Base-by-base conservation (phyloP, 495 filamentous ascomycete genomes). In the Aspergillus heteromorphus region DNA sequence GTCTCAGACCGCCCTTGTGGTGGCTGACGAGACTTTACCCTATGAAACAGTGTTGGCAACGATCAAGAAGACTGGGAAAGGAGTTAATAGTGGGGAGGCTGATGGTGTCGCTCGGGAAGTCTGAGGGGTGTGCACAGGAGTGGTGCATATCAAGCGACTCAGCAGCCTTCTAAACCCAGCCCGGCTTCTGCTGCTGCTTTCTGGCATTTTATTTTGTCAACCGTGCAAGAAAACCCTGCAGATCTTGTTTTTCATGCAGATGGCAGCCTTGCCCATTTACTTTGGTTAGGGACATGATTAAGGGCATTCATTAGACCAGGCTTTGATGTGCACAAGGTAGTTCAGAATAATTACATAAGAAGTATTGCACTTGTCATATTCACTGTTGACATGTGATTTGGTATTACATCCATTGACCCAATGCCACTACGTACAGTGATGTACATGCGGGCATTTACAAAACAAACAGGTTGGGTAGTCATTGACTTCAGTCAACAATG, bases 61-160 rank as follows among this genome's bases (percentile, higher is more conserved):
- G 53, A 97, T 98, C 65, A 84, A 85, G 81, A 97, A 97, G 82
- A 97, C 93, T 2, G 92, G 91, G 27, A 98, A 97, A 83, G 83
- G 82, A 63, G 84, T 98, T 58, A 91, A 84, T 58, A 80, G 73
- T 19, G 88, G 83, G 18, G 82, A 88, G 79, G 85, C 77, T 16
- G 83, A 81, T 67, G 78, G 77, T n/a, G n/a, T n/a, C n/a, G n/a
- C n/a, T n/a, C n/a, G n/a, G n/a, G n/a, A n/a, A n/a, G n/a, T n/a
- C n/a, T n/a, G n/a, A n/a, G n/a, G n/a, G n/a, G n/a, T n/a, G n/a
- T n/a, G n/a, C n/a, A n/a, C n/a, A n/a, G n/a, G 23, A 3, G 23
- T 27, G 23, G 23, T 7, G 23, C 7, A 7, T 27, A 27, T 27
- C 7, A 7, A 27, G 23, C 23, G 23, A 27, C 3, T 7, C 23